Conservation (phyloP, 495 filamentous ascomycete genomes). For the Peziza echinospora region DNA sequence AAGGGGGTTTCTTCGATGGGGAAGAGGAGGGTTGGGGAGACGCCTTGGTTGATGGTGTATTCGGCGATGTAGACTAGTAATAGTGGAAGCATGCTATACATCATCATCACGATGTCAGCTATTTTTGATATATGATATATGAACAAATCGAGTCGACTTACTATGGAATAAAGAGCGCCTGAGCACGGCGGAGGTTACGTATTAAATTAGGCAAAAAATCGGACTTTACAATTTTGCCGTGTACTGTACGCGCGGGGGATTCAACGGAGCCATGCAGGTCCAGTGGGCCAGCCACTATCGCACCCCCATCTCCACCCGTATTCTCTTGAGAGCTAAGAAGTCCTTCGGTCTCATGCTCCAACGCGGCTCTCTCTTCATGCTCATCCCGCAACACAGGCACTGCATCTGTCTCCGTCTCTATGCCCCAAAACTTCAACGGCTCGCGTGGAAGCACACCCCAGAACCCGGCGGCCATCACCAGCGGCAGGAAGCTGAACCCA, state of each 20-base stretch:
- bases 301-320: background rate
- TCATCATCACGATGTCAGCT: no score
- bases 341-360: no score
- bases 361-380: no score
- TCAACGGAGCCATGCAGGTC: conserved; percentile 1
- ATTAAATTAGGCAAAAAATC: no score
- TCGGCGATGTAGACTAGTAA: conserved; percentile 84
- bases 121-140: conserved; percentile 2
- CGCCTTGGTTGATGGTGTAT: conserved; percentile 90
- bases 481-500: conserved; percentile 53
- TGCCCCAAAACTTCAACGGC: no score
- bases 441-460: conserved; percentile 53
- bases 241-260: no score
- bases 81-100: conserved; percentile 83
- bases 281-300: conserved; percentile 6
- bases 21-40: conserved; percentile 75
- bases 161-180: conserved; percentile 44
- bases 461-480: conserved; percentile 67
- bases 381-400: no score
- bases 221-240: no score
- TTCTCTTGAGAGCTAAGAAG: no score
- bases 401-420: no score
- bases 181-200: conserved; percentile 30
- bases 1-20: conserved; percentile 57
- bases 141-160: conserved; percentile 20